Conservation (phyloP, 202 grass and related monocot species). For the Tripidium arundinaceum region DNA sequence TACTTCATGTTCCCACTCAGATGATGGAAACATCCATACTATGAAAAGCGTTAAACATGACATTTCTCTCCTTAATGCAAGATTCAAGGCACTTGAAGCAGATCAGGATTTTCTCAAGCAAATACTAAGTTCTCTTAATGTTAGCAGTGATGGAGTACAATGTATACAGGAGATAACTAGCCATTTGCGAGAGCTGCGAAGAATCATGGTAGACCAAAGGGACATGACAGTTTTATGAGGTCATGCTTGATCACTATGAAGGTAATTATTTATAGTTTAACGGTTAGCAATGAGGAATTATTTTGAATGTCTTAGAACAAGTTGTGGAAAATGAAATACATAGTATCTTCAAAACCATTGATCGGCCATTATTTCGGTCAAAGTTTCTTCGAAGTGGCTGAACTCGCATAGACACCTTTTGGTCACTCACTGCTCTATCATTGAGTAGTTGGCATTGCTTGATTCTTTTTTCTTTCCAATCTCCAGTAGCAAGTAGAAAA, state of each 20-base stretch:
- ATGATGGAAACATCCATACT: slow-evolving; percentile 1
- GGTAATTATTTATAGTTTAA: slow-evolving; percentile 33
- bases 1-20: slow-evolving; percentile 22
- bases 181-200: slow-evolving; percentile 59
- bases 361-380: background rate
- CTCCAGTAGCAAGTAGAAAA: background rate
- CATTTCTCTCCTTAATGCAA: slow-evolving; percentile 53
- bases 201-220: slow-evolving; percentile 39
- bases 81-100: slow-evolving; percentile 61
- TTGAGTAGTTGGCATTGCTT: background rate
- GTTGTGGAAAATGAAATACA: background rate
- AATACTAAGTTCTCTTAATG: slow-evolving; percentile 57
- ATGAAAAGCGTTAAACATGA: slow-evolving; percentile 39
- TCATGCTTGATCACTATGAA: slow-evolving; percentile 33
- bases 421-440: background rate
- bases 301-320: background rate
- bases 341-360: background rate
- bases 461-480: background rate
- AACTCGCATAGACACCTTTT: background rate
- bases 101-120: slow-evolving; percentile 70
- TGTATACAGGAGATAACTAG: slow-evolving; percentile 64
- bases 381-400: background rate
- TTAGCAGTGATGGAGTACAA: slow-evolving; percentile 51
- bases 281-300: background rate
- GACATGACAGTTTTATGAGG: slow-evolving; percentile 20